Evolutionary conservation across 768 basidiomycete genomes (phyloP), one percentile per base, ranked within the genome.

Genomic region (Lactarius hatsudake): DNA sequence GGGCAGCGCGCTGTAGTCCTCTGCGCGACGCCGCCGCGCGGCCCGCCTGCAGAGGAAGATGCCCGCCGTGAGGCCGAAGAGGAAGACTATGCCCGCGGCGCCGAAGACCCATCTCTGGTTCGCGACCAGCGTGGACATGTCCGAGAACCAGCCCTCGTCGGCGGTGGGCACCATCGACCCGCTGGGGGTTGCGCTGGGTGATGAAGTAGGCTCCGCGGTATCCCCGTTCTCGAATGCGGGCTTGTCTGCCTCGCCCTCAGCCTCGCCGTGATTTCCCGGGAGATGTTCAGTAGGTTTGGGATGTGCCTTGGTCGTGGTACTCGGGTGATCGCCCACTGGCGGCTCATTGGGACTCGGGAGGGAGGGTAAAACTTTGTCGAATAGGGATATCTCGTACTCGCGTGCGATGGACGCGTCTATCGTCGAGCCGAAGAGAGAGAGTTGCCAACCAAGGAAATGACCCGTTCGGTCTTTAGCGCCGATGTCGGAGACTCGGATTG

Each of bases 71-170:
- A 88, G 78, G 36, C 86, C 90, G 73, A 96, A 94, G 55, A 96
- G 70, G 4, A 87, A 76, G 15, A 97, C 90, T 13, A 86, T 82
- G n/a, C 86, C 86, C 18, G 90, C 78, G 1, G 94, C 93, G 64
- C 86, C 88, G 67, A 95, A 94, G 78, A 97, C 86, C 96, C 96
- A 98, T 68, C 87, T 91, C 68, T 91, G 88, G 71, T 82, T 88
- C 12, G 86, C 84, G 59, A 91, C 80, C 30, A 96, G 84, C 65
- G 83, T 85, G 2, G 85, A 83, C 80, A 96, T 85, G 71, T 86
- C 87, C 1, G 90, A 82, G 80, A 93, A 94, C 89, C 91, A 94
- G 65, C 91, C 92, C 74, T 90, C 85, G 72, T 93, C 93, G 3
- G 87, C 82, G 2, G 90, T 87, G 9, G 85, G 83, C 1, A 81